Percentiles rank a stretch among this genome's conserved stretches.
phyloP scores from a whole-genome alignment of 2,329 filamentous ascomycete genomes.

The Cladophialophora carrionii region DNA sequence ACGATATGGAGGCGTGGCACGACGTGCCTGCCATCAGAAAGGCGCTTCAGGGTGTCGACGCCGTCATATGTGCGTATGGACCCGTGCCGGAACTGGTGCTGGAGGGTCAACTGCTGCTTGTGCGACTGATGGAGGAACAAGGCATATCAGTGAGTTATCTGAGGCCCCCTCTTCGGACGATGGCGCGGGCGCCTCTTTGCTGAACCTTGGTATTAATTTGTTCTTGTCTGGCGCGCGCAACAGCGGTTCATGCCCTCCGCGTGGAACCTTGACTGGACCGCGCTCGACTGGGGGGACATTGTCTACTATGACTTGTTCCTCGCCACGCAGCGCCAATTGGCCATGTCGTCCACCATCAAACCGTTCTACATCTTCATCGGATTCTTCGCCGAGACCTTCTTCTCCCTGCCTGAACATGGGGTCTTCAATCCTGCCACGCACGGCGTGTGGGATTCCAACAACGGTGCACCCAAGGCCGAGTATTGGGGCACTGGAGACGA shows the following conservation, averaged over 20 bases:
- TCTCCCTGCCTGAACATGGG: conserved; percentile 7
- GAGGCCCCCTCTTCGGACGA: neutral
- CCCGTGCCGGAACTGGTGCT: conserved; percentile 11
- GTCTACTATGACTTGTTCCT: conserved; percentile 16
- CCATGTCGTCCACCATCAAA: conserved; percentile 11
- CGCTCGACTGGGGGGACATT: conserved; percentile 1
- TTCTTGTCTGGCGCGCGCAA: neutral
- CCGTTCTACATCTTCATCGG: conserved; percentile 13
- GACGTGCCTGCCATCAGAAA: conserved; percentile 13
- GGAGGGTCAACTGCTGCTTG: conserved; percentile 11
- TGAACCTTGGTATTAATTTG: neutral
- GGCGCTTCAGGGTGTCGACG: conserved; percentile 3
- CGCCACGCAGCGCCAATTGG: conserved; percentile 9
- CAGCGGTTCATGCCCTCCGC: conserved; percentile 9
- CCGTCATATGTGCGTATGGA: conserved; percentile 13
- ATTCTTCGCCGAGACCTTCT: conserved; percentile 12
- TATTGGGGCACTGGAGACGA: conserved; percentile 15
- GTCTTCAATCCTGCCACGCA: conserved; percentile 15
- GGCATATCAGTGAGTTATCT: conserved; percentile 9
- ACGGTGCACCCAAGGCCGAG: neutral
- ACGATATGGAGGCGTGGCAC: conserved; percentile 15
- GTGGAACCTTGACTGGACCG: conserved; percentile 16
- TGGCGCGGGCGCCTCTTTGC: neutral
- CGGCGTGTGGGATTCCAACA: conserved; percentile 5
- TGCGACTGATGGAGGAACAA: conserved; percentile 15